A percentile compares a stretch with the other conserved stretches of the same genome.
These are phyloP conservation scores for Mayamaea pseudoterrestris DNA, from an alignment of 108 stramenopile genomes.

Conservation along the genomic window DNA sequence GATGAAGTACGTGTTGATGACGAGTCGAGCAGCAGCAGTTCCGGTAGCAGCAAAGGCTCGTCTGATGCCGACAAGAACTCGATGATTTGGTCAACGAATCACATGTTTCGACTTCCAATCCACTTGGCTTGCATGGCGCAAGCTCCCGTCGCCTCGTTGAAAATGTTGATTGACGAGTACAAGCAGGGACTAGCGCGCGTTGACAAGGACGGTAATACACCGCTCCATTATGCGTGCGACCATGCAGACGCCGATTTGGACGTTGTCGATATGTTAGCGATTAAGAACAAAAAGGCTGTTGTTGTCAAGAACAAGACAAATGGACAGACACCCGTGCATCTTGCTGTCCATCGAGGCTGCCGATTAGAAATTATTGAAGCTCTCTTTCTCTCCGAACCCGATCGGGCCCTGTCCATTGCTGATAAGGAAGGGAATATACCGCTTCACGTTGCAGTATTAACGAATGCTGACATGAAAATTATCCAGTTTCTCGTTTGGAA, in stretches of 20 bases:
- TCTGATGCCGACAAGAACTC: too few relatives aligned
- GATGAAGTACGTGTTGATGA: slow-evolving; percentile 15
- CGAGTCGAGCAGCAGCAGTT: too few relatives aligned
- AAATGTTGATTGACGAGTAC: slow-evolving; percentile 14
- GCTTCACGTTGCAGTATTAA: slow-evolving; percentile 28
- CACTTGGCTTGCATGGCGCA: slow-evolving; percentile 32
- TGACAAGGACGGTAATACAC: slow-evolving; percentile 37
- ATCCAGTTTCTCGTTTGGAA: slow-evolving; percentile 22
- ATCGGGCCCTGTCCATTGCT: slow-evolving; percentile 11
- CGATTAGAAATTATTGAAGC: slow-evolving; percentile 18
- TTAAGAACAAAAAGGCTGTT: too few relatives aligned
- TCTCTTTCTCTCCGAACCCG: slow-evolving; percentile 10
- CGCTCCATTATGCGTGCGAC: slow-evolving; percentile 31
- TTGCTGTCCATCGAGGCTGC: slow-evolving; percentile 17
- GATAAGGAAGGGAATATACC: slow-evolving; percentile 29
- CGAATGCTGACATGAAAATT: slow-evolving; percentile 18
- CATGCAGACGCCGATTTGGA: slow-evolving; percentile 16
- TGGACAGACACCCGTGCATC: slow-evolving; percentile 24
- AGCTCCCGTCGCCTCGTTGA: slow-evolving; percentile 11
- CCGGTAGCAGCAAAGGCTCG: too few relatives aligned
- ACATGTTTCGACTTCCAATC: slow-evolving; percentile 18
- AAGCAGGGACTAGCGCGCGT: slow-evolving; percentile 12
- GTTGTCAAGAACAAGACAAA: too few relatives aligned
- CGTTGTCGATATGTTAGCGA: slow-evolving; percentile 17
- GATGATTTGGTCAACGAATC: slow-evolving; percentile 15